These are phyloP conservation scores for Trypanosoma mega DNA, from an alignment of 208 protist species.

Conservation along the genomic window DNA sequence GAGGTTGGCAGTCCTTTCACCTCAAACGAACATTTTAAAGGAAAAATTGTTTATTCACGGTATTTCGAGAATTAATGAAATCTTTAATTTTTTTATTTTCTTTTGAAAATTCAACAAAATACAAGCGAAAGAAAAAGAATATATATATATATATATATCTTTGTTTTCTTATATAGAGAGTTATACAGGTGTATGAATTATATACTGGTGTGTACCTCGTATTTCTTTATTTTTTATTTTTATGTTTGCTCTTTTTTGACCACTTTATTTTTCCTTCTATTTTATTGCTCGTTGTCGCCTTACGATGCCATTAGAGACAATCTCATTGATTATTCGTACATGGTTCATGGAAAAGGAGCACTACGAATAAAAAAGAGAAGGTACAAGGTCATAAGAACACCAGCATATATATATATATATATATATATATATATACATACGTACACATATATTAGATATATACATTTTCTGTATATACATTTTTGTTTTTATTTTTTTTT, in stretches of 20 bases:
- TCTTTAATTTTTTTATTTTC: not conserved
- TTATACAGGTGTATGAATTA: not conserved
- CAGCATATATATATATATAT: slow-evolving; percentile 10
- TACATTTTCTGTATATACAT: not conserved
- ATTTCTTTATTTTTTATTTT: not conserved
- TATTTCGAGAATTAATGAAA: no score
- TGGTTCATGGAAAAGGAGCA: not conserved
- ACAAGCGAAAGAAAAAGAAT: not conserved
- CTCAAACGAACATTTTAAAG: no score
- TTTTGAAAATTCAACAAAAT: not conserved
- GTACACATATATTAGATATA: slow-evolving; percentile 3
- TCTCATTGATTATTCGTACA: no score
- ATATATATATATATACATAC: slow-evolving; percentile 18
- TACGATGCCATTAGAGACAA: no score
- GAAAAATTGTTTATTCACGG: no score
- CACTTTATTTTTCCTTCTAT: not conserved
- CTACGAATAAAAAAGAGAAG: not conserved
- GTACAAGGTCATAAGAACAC: not conserved
- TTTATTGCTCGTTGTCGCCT: no score
- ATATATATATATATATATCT: not conserved
- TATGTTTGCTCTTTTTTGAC: not conserved
- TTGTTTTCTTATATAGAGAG: not conserved
- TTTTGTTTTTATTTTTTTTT: not conserved
- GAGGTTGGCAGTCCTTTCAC: no score
- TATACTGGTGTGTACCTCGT: not conserved